Base-by-base conservation (phyloP, 352 stramenopile species). In the Phytophthora crassamura region DNA sequence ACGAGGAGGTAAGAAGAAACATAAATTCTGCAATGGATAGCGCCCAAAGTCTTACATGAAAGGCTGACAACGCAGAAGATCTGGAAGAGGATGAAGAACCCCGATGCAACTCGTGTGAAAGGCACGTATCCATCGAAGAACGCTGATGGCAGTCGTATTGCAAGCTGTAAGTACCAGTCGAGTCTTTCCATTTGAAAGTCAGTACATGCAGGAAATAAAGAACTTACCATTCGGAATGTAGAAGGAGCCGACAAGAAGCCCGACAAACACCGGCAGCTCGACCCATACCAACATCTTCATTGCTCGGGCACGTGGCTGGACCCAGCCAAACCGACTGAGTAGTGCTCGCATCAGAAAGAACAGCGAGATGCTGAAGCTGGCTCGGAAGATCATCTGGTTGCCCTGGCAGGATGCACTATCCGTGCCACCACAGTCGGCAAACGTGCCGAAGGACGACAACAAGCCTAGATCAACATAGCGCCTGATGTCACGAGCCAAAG, bases 51-150 rank as follows among this genome's bases (percentile, higher is more conserved):
- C 70, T 77, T 46, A 91, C 85, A 92, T 33, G 82, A 85, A 18
- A 84, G 80, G 53, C 85, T 86, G 60, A 92, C 75, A 66, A 94
- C 90, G 56, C 78, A 89, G 48, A 89, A 69, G 45, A 94, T 88
- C 64, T 91, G 82, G 47, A 94, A 90, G 28, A 93, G 74, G 39
- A 92, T 89, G 72, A 93, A 94, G 49, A 86, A 70, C 0, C 79
- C 74, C 1, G 85, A 94, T 2, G 77, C 57, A 3, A 92, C 75
- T 8, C 80, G 65, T 0, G 83, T 58, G 25, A 84, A 86, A 48
- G 83, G 69, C 28, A 75, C 72, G 56, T 89, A 92, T 20, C 80
- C 83, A 22, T 75, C 59, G 39, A 91, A 94, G 70, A 94, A 91
- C 7, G 33, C 83, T 92, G 28, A 32, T 32, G 28, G 28, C 28